These are phyloP conservation scores for Vitis rupestris DNA, from an alignment of 164 flowering plant species.

Conservation along the genomic window DNA sequence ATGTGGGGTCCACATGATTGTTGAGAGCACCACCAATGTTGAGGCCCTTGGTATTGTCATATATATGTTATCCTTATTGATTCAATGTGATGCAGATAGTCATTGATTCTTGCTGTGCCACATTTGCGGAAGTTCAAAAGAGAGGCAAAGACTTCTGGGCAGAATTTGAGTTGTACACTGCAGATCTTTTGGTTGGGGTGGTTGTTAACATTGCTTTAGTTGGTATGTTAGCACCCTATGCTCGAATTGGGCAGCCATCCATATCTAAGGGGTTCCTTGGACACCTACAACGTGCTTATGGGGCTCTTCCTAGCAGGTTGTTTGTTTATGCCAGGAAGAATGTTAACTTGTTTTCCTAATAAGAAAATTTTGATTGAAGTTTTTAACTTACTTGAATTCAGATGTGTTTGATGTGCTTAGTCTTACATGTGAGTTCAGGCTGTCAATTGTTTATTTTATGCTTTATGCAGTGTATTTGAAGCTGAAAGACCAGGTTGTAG, in stretches of 20 bases:
- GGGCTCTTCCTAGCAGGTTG: slow-evolving; percentile 90
- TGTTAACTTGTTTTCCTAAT: no score
- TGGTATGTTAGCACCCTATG: slow-evolving; percentile 91
- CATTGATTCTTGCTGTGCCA: slow-evolving; percentile 95
- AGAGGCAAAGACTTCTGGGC: slow-evolving; percentile 97
- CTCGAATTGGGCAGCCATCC: slow-evolving; percentile 73
- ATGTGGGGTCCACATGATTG: no score
- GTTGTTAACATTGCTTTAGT: slow-evolving; percentile 87
- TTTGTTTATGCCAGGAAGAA: not conserved
- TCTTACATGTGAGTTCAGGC: no score
- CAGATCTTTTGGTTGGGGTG: slow-evolving; percentile 83
- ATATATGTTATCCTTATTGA: no score
- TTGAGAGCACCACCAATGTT: no score
- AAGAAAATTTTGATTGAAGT: no score
- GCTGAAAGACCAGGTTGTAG: slow-evolving; percentile 83
- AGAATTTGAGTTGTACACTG: slow-evolving; percentile 88
- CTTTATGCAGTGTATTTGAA: slow-evolving; percentile 77
- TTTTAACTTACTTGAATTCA: no score
- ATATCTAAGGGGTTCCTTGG: slow-evolving; percentile 65
- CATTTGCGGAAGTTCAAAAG: slow-evolving; percentile 92
- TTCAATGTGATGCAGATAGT: slow-evolving; percentile 53
- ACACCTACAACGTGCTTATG: slow-evolving; percentile 50
- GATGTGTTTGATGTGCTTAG: no score
- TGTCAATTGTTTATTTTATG: not conserved
- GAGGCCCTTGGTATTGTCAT: no score